phyloP scores from a whole-genome alignment of 2,329 filamentous ascomycete genomes.

The Plectosphaerella plurivora region DNA sequence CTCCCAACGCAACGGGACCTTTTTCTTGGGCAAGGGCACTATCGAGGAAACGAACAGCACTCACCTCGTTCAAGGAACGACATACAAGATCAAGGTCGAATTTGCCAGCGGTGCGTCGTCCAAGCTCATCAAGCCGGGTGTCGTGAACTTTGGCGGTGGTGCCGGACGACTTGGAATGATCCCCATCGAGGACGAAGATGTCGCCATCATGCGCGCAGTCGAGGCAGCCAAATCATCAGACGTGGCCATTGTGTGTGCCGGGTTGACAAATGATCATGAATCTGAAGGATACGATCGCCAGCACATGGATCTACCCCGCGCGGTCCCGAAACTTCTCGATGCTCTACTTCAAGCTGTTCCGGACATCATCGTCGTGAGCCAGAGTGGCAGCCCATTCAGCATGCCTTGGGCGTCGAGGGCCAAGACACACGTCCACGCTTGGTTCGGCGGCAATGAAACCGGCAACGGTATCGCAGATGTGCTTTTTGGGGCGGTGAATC shows the following conservation, averaged over 20 bases:
- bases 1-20: conserved; percentile 54
- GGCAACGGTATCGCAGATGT: conserved; percentile 78
- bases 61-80: conserved; percentile 46
- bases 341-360: conserved; percentile 63
- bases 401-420: conserved; percentile 64
- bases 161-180: neutral
- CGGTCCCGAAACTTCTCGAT: conserved; percentile 65
- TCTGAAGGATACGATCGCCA: conserved; percentile 74
- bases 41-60: conserved; percentile 55
- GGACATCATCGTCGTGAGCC: conserved; percentile 68
- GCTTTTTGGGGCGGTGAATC: conserved; percentile 69
- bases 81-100: conserved; percentile 53
- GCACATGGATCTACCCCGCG: conserved; percentile 71
- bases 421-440: conserved; percentile 65
- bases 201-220: conserved; percentile 62
- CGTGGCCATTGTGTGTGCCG: conserved; percentile 70
- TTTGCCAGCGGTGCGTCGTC: conserved; percentile 55
- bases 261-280: conserved; percentile 77
- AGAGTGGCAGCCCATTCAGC: conserved; percentile 70
- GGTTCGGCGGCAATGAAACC: conserved; percentile 85
- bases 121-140: conserved; percentile 25
- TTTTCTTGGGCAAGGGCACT: conserved; percentile 61
- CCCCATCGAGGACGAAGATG: conserved; percentile 41
- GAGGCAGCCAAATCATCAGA: conserved; percentile 65
- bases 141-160: neutral